phyloP scores from a whole-genome alignment of 169 alveolate genomes.

The Plasmodium gonderi region DNA sequence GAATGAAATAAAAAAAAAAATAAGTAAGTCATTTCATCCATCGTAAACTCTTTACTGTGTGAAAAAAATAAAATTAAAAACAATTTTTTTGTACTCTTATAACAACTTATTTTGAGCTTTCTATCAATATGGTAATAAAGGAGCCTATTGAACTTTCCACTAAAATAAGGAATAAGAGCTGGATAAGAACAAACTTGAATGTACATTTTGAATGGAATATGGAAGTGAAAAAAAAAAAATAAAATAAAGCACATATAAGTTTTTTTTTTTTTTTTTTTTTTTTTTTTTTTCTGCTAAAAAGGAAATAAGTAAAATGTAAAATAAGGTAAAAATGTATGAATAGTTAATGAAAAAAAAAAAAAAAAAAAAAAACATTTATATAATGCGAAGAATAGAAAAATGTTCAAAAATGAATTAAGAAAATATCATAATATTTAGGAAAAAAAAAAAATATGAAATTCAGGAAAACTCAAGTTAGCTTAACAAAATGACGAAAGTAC shows the following conservation, averaged over 20 bases:
- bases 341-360: neutral
- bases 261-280: conserved; percentile 18
- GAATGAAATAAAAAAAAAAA: neutral
- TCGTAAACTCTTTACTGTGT: neutral
- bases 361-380: neutral
- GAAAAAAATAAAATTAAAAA: no score
- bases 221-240: neutral
- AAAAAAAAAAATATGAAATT: neutral
- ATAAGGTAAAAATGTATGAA: neutral
- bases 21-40: neutral
- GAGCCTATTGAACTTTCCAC: neutral
- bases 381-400: neutral
- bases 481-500: conserved; percentile 22
- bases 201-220: neutral
- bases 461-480: neutral
- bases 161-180: neutral
- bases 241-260: neutral
- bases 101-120: neutral
- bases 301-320: neutral
- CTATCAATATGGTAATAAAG: neutral
- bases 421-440: neutral
- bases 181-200: neutral
- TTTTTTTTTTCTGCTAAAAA: neutral
- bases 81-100: neutral
- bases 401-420: neutral